Evolutionary conservation across 139 green algal species (phyloP).

Genomic region (Trebouxia sp.): DNA sequence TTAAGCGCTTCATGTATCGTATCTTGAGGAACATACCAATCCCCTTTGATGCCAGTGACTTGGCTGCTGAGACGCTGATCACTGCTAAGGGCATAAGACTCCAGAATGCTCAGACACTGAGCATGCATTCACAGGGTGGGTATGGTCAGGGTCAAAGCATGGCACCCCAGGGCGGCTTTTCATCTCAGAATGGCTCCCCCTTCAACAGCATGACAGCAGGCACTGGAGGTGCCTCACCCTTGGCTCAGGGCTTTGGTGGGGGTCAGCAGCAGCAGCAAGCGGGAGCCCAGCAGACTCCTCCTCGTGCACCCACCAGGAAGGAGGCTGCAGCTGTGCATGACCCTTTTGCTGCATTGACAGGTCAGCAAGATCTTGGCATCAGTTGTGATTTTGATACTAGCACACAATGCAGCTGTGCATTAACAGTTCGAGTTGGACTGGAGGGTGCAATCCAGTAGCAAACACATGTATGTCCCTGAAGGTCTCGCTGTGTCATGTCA

Average conservation of each 20-base stretch:
- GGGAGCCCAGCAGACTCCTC: not conserved
- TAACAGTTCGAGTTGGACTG: no score
- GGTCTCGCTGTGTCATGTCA: no score
- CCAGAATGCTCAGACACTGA: no score
- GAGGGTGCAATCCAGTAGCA: no score
- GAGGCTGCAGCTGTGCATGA: constrained; percentile 41
- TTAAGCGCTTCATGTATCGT: no score
- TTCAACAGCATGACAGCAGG: constrained; percentile 27
- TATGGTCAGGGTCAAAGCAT: constrained; percentile 23
- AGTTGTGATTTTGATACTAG: not conserved
- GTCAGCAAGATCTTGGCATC: no score
- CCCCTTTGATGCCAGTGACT: not conserved
- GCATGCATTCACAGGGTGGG: not conserved
- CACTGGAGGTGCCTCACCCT: not conserved
- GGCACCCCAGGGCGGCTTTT: not conserved
- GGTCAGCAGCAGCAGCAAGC: constrained; percentile 13
- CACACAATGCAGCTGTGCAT: no score
- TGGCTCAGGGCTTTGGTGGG: not conserved
- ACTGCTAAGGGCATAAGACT: no score
- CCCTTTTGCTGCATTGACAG: constrained; percentile 48
- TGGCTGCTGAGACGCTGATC: not conserved
- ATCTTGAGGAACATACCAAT: no score
- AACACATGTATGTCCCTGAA: no score
- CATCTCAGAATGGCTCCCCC: not conserved
- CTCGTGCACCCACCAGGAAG: constrained; percentile 29